These are phyloP conservation scores for Graphiopsis chlorocephala DNA, from an alignment of 2,329 filamentous ascomycete species.

Conservation along the genomic window DNA sequence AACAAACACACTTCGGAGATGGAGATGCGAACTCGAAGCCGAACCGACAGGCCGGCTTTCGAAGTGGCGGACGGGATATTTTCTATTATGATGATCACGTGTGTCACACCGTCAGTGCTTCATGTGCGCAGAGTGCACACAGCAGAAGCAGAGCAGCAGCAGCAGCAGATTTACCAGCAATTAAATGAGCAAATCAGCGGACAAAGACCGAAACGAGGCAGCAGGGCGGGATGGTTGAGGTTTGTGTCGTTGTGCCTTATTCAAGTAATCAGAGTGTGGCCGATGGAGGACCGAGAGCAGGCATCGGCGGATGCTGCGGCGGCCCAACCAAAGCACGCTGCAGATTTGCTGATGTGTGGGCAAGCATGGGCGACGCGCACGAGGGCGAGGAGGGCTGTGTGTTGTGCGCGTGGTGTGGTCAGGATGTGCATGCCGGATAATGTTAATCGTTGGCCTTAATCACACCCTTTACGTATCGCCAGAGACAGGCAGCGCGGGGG, in stretches of 20 bases:
- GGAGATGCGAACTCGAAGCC: constrained; percentile 2
- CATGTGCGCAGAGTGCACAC: background rate
- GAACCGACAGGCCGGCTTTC: background rate
- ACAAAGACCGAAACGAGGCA: background rate
- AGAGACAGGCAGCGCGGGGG: background rate
- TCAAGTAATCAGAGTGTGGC: background rate
- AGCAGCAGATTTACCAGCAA: background rate
- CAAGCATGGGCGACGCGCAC: background rate
- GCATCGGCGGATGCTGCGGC: constrained; percentile 13
- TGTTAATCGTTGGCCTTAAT: constrained; percentile 6
- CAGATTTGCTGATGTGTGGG: constrained; percentile 3
- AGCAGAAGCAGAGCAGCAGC: background rate
- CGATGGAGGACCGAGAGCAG: constrained; percentile 14
- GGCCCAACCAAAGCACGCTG: constrained; percentile 11
- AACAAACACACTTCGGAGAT: background rate
- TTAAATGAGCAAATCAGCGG: background rate
- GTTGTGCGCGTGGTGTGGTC: background rate
- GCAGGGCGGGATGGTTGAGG: constrained; percentile 2
- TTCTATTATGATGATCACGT: background rate
- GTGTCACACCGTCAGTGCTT: constrained; percentile 4
- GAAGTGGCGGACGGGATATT: background rate
- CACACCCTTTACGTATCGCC: constrained; percentile 12
- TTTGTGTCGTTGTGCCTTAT: background rate
- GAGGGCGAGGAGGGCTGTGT: background rate
- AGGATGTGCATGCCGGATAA: constrained; percentile 2